Conservation (phyloP, 257 asterid species). For the Osmanthus fragrans region DNA sequence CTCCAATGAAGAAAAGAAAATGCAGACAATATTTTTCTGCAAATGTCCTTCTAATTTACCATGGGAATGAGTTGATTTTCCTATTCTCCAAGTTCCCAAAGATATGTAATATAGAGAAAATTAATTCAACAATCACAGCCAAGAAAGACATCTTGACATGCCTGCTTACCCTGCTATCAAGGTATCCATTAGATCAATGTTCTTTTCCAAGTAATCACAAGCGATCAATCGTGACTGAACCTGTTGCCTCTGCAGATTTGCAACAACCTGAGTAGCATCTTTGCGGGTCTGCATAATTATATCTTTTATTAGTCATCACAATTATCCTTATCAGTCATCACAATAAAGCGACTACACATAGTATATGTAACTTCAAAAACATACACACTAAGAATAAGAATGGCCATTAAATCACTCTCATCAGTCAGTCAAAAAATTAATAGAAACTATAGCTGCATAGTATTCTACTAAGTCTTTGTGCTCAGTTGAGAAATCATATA, state of each 20-base stretch:
- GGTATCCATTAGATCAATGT: constrained; percentile 83
- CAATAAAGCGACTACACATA: neutral
- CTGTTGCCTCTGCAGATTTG: constrained; percentile 97
- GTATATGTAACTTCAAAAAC: constrained; percentile 4
- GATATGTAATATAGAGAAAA: neutral
- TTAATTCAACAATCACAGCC: constrained; percentile 1
- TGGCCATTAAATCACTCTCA: neutral
- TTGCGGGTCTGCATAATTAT: constrained; percentile 71
- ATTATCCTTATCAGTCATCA: constrained; percentile 7
- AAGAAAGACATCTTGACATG: neutral
- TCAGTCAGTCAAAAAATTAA: neutral
- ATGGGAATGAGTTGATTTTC: constrained; percentile 1
- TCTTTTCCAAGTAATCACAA: constrained; percentile 90
- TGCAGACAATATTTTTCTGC: neutral
- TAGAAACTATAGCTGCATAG: neutral
- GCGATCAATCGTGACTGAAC: constrained; percentile 95
- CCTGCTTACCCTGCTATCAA: constrained; percentile 70
- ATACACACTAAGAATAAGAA: neutral
- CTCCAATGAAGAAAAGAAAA: neutral
- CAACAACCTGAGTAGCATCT: constrained; percentile 97
- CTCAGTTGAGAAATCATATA: constrained; percentile 3
- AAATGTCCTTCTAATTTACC: neutral
- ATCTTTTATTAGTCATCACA: constrained; percentile 14
- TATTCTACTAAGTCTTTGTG: neutral
- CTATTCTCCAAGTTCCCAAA: constrained; percentile 3